Percentiles rank a stretch among this genome's conserved stretches.
Evolutionary conservation across 1,284 basidiomycete species (phyloP).

Genomic region (Ustilago cynodontis): DNA sequence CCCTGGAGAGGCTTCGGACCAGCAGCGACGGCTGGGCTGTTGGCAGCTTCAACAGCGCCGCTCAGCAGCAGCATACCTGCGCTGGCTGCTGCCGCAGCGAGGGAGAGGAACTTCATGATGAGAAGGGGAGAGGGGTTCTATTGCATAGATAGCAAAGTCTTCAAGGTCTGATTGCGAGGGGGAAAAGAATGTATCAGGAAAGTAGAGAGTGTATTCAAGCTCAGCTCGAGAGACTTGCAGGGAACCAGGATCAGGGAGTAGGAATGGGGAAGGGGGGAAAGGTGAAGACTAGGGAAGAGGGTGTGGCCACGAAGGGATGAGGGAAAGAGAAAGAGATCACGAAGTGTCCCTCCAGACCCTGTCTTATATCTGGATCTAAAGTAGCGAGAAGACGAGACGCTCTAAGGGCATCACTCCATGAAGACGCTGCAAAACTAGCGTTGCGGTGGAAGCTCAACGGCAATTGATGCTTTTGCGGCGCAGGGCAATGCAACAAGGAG

Average conservation of each 20-base stretch:
- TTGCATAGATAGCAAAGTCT: neutral
- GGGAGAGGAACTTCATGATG: constrained; percentile 44
- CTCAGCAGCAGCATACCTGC: constrained; percentile 39
- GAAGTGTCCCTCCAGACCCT: neutral
- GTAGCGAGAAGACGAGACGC: neutral
- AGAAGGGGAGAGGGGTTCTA: neutral
- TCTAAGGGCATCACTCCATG: neutral
- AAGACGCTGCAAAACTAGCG: neutral
- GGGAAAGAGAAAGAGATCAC: neutral
- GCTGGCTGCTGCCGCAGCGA: constrained; percentile 40
- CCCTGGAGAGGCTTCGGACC: constrained; percentile 33
- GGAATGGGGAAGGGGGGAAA: neutral
- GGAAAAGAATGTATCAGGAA: constrained; percentile 9
- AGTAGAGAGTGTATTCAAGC: constrained; percentile 2
- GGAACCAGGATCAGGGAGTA: neutral
- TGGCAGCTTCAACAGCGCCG: constrained; percentile 26
- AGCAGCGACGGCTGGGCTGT: constrained; percentile 21
- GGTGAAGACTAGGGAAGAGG: constrained; percentile 3
- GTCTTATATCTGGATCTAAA: constrained; percentile 13
- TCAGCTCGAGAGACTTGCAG: neutral
- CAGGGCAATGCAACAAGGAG: neutral
- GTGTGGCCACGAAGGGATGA: constrained; percentile 15
- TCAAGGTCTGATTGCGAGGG: neutral
- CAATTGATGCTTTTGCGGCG: neutral
- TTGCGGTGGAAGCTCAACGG: neutral